phyloP scores from a whole-genome alignment of 441 rosid species.

The Gossypium lobatum region DNA sequence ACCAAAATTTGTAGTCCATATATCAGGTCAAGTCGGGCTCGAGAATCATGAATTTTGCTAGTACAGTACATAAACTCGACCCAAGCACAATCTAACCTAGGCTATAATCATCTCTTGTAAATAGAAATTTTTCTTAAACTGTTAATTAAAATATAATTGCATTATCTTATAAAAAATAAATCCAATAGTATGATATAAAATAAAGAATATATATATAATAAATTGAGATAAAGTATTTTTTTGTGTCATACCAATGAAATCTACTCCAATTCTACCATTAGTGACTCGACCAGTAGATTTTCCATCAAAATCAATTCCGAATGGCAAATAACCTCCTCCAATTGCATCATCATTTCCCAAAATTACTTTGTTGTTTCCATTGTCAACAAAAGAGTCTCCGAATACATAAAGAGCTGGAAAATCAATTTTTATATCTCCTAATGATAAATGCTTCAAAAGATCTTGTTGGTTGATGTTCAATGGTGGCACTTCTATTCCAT shows the following conservation, averaged over 20 bases:
- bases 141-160: too few species aligned
- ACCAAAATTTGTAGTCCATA: too few species aligned
- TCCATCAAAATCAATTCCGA: slow-evolving; percentile 5
- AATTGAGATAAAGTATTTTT: too few species aligned
- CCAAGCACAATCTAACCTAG: too few species aligned
- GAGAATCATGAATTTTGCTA: too few species aligned
- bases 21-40: too few species aligned
- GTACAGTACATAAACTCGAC: too few species aligned
- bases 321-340: not conserved
- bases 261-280: not conserved
- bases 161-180: too few species aligned
- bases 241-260: not conserved
- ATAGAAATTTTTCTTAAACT: too few species aligned
- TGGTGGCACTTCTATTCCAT: not conserved
- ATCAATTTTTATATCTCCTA: not conserved
- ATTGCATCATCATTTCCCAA: not conserved
- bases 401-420: not conserved
- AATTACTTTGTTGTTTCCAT: slow-evolving; percentile 7
- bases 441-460: not conserved
- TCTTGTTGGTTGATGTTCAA: not conserved
- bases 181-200: too few species aligned
- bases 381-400: slow-evolving; percentile 4
- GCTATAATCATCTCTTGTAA: too few species aligned
- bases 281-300: slow-evolving; percentile 5
- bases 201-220: too few species aligned